Evolutionary conservation across 345 rosid genomes (phyloP).

Genomic region (Leavenworthia alabamica): DNA sequence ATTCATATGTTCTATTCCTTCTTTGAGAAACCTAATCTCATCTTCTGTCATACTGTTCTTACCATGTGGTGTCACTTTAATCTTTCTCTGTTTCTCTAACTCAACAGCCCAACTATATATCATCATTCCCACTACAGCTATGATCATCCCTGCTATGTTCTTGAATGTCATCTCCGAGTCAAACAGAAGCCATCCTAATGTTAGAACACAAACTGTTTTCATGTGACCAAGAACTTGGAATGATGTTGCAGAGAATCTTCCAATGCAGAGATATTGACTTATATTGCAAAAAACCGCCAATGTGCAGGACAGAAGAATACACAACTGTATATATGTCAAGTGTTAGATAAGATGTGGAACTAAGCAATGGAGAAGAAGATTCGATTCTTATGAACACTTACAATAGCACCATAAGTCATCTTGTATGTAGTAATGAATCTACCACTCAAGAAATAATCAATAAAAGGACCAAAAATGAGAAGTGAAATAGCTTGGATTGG

Average conservation of each 20-base stretch:
- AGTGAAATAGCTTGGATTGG: slow-evolving; percentile 95
- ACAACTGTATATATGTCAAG: slow-evolving; percentile 43
- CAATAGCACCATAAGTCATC: slow-evolving; percentile 63
- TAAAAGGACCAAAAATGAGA: slow-evolving; percentile 73
- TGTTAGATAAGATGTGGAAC: slow-evolving; percentile 6
- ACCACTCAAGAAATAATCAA: slow-evolving; percentile 66
- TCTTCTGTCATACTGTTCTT: slow-evolving; percentile 79
- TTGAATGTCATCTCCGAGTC: slow-evolving; percentile 76
- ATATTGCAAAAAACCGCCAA: slow-evolving; percentile 95
- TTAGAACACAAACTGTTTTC: slow-evolving; percentile 87
- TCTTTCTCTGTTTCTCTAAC: slow-evolving; percentile 50
- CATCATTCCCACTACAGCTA: slow-evolving; percentile 87
- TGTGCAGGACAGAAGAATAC: slow-evolving; percentile 68
- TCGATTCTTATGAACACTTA: slow-evolving; percentile 42
- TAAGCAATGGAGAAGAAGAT: background rate
- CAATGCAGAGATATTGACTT: slow-evolving; percentile 96
- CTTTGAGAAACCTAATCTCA: slow-evolving; percentile 64
- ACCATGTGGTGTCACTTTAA: slow-evolving; percentile 37
- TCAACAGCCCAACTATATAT: slow-evolving; percentile 94
- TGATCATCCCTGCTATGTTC: slow-evolving; percentile 79
- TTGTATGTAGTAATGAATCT: slow-evolving; percentile 56
- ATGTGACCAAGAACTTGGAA: slow-evolving; percentile 98
- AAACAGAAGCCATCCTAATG: slow-evolving; percentile 87
- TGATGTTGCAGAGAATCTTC: slow-evolving; percentile 85
- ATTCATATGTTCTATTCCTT: slow-evolving; percentile 44